Conservation (phyloP, 768 basidiomycete genomes). For the Suillus lakei region DNA sequence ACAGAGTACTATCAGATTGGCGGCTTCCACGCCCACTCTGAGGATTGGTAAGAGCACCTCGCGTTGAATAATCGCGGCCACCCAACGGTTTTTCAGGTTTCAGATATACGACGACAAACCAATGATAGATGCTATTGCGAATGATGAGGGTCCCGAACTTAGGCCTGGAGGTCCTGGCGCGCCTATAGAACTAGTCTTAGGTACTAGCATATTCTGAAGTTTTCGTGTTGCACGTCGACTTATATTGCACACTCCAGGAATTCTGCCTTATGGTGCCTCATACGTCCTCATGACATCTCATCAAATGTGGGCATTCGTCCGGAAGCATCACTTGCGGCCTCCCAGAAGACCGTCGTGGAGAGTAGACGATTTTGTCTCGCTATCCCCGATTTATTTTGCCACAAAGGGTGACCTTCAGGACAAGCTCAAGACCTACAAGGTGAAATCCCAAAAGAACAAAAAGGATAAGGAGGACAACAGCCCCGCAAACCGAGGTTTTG, state of each 20-base stretch:
- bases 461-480: slow-evolving; percentile 41
- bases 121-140: slow-evolving; percentile 33
- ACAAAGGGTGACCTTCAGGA: slow-evolving; percentile 35
- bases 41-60: slow-evolving; percentile 24
- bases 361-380: slow-evolving; percentile 42
- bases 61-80: not conserved
- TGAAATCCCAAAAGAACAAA: slow-evolving; percentile 40
- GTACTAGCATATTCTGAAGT: slow-evolving; percentile 26
- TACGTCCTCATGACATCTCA: slow-evolving; percentile 47
- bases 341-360: slow-evolving; percentile 20
- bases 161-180: slow-evolving; percentile 27
- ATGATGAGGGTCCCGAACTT: slow-evolving; percentile 34
- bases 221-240: not conserved
- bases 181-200: slow-evolving; percentile 48
- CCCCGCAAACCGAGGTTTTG: slow-evolving; percentile 46
- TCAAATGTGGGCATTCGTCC: slow-evolving; percentile 33
- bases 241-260: slow-evolving; percentile 36
- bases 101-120: slow-evolving; percentile 40
- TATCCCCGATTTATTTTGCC: slow-evolving; percentile 53
- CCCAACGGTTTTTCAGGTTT: slow-evolving; percentile 26
- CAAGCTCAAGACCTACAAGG: slow-evolving; percentile 45
- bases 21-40: slow-evolving; percentile 33
- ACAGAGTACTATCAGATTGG: slow-evolving; percentile 33
- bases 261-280: slow-evolving; percentile 47
- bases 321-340: slow-evolving; percentile 16